Percentiles rank a stretch among this genome's conserved stretches.
phyloP scores from a whole-genome alignment of 257 asterid species.

The Solanum sejunctum region DNA sequence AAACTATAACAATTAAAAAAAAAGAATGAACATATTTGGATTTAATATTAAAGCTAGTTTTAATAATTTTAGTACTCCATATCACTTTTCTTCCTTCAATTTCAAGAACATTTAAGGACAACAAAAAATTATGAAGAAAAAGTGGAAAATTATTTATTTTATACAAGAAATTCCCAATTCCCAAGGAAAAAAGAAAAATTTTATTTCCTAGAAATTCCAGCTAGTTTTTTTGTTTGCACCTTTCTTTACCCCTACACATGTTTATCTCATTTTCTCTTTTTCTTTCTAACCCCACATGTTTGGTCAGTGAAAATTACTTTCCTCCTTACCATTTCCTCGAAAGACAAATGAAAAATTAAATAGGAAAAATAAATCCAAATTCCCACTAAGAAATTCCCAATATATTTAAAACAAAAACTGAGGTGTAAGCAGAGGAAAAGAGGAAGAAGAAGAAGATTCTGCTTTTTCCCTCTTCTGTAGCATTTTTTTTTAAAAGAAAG shows the following conservation, averaged over 20 bases:
- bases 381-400: not conserved
- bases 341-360: not conserved
- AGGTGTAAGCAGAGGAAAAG: not conserved
- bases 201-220: not conserved
- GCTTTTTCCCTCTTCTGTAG: not conserved
- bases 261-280: not conserved
- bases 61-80: not conserved
- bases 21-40: not conserved
- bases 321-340: not conserved
- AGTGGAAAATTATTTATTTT: not conserved
- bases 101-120: not conserved
- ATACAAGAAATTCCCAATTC: not conserved
- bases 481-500: not conserved
- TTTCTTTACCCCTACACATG: conserved; percentile 3
- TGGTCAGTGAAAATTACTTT: conserved; percentile 27
- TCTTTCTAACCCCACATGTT: conserved; percentile 17
- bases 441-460: not conserved
- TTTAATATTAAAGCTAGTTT: not conserved
- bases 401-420: not conserved
- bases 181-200: not conserved
- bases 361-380: not conserved
- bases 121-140: no score
- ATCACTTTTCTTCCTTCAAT: not conserved
- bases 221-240: not conserved
- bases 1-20: no score